phyloP scores from a whole-genome alignment of 2,329 filamentous ascomycete species.

The Plectosphaerella cucumerina region DNA sequence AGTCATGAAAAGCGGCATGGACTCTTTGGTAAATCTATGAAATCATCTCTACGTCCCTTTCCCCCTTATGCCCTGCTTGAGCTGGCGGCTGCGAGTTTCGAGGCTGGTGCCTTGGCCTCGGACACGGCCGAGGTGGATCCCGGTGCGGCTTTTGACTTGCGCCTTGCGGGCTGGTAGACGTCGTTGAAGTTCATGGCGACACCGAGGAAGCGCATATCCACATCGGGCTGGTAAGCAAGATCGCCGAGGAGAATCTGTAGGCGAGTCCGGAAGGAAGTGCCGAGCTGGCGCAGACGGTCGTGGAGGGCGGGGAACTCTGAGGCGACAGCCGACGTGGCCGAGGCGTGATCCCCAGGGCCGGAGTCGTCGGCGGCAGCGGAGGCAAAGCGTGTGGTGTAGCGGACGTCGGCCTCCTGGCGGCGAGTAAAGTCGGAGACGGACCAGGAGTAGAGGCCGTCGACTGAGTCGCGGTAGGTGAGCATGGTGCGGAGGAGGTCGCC shows the following conservation, averaged over 20 bases:
- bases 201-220: constrained; percentile 91
- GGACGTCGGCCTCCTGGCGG: constrained; percentile 79
- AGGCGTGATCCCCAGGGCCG: constrained; percentile 12
- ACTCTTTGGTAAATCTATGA: neutral
- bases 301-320: constrained; percentile 70
- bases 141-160: constrained; percentile 45
- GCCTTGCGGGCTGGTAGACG: constrained; percentile 75
- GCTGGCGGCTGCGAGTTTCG: constrained; percentile 8
- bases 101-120: neutral
- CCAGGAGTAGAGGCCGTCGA: constrained; percentile 92
- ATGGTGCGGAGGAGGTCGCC: constrained; percentile 91
- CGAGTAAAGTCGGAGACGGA: constrained; percentile 90
- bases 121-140: neutral
- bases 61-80: constrained; percentile 6
- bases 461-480: constrained; percentile 87
- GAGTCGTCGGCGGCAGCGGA: constrained; percentile 14
- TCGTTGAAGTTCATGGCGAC: constrained; percentile 99
- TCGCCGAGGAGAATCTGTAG: constrained; percentile 84
- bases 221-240: constrained; percentile 86
- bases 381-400: constrained; percentile 55
- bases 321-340: constrained; percentile 43
- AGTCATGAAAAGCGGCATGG: no score
- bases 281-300: constrained; percentile 67
- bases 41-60: neutral
- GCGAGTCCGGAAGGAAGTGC: constrained; percentile 69